Evolutionary conservation across 768 basidiomycete species (phyloP).

Genomic region (Pleurotus citrinopileatus): DNA sequence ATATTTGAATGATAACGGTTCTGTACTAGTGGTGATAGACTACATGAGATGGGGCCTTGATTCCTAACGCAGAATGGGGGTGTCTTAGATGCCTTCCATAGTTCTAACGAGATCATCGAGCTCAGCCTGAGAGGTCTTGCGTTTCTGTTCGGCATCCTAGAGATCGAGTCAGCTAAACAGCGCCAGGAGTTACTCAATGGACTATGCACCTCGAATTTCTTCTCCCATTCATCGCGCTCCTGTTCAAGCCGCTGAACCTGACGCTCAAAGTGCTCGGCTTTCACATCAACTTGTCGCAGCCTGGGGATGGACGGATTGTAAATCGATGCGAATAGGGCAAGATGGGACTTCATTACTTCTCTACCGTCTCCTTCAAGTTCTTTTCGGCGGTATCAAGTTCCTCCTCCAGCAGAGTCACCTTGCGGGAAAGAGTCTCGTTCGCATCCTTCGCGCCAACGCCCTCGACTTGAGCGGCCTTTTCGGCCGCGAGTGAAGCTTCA

Average conservation of each 20-base stretch:
- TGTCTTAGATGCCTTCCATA: slow-evolving; percentile 67
- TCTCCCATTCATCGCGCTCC: slow-evolving; percentile 92
- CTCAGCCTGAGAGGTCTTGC: slow-evolving; percentile 70
- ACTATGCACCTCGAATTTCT: slow-evolving; percentile 83
- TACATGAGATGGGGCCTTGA: no score
- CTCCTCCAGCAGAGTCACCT: slow-evolving; percentile 90
- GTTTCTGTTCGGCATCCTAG: slow-evolving; percentile 73
- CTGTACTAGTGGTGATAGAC: slow-evolving; percentile 4
- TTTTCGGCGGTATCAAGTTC: slow-evolving; percentile 96
- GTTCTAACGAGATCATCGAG: slow-evolving; percentile 76
- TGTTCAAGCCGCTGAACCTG: slow-evolving; percentile 83
- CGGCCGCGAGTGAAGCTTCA: slow-evolving; percentile 69
- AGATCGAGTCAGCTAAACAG: slow-evolving; percentile 9
- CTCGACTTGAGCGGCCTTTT: slow-evolving; percentile 55
- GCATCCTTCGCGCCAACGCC: slow-evolving; percentile 67
- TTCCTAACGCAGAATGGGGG: background rate
- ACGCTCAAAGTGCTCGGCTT: slow-evolving; percentile 97
- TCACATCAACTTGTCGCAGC: slow-evolving; percentile 94
- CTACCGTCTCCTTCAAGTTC: slow-evolving; percentile 93
- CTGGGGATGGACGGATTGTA: slow-evolving; percentile 38
- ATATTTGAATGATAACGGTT: background rate
- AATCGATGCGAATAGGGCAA: no score
- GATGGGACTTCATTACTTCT: no score
- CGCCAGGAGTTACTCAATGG: background rate
- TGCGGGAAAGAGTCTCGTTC: slow-evolving; percentile 73